Percentiles rank a stretch among this genome's conserved stretches.
Evolutionary conservation across 2,329 filamentous ascomycete genomes (phyloP).

Genomic region (Cladophialophora psammophila): DNA sequence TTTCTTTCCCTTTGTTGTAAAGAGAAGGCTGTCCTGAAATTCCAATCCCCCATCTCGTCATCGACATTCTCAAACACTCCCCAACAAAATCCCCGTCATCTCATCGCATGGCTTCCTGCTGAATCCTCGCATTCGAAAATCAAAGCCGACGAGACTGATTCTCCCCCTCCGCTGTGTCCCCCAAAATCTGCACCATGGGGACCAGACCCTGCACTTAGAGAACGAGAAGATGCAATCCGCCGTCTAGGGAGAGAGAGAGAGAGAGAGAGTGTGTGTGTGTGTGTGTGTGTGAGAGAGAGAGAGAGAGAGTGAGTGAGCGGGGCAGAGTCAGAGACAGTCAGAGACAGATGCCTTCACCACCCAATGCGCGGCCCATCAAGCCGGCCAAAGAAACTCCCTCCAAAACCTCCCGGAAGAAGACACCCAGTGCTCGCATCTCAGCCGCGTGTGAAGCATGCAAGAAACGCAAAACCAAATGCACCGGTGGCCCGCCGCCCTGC

Average conservation of each 20-base stretch:
- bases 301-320: neutral
- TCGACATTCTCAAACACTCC: neutral
- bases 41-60: neutral
- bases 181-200: neutral
- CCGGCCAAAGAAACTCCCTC: constrained; percentile 29
- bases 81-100: neutral
- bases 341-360: constrained; percentile 26
- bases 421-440: constrained; percentile 30
- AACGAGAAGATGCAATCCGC: neutral
- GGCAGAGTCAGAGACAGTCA: neutral
- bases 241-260: neutral
- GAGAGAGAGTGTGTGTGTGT: too few relatives aligned
- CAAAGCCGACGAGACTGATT: neutral
- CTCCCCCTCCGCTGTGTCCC: neutral
- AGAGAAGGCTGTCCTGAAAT: too few relatives aligned
- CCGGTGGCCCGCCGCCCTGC: constrained; percentile 36
- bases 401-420: constrained; percentile 25
- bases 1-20: neutral
- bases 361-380: constrained; percentile 23
- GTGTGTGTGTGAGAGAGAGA: too few relatives aligned
- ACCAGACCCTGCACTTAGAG: neutral
- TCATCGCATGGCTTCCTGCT: neutral
- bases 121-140: neutral
- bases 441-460: constrained; percentile 38
- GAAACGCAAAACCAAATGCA: constrained; percentile 38